phyloP scores from a whole-genome alignment of 331 rosid species.

The Prunus yedoensis region DNA sequence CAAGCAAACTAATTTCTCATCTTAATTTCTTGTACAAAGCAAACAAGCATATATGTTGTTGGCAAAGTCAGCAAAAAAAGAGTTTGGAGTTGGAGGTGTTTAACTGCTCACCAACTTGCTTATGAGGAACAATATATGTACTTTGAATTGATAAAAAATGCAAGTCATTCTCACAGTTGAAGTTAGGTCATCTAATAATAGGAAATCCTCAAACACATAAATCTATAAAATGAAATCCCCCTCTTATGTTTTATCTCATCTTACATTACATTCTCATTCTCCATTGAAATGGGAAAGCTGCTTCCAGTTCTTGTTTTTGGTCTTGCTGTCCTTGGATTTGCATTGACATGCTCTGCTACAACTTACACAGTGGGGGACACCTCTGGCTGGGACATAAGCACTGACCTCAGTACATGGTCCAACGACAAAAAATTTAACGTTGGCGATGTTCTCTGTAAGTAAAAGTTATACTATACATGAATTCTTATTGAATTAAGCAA shows the following conservation, averaged over 20 bases:
- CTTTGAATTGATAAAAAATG: not conserved
- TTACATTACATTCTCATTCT: not conserved
- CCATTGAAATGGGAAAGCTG: constrained; percentile 20
- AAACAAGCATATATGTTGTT: not conserved
- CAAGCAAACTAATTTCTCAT: not conserved
- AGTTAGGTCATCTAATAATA: constrained; percentile 44
- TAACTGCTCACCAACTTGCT: constrained; percentile 31
- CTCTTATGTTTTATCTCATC: not conserved
- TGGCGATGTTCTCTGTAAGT: constrained; percentile 73
- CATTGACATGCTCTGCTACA: constrained; percentile 43
- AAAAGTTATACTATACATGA: not conserved
- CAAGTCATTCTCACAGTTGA: constrained; percentile 21
- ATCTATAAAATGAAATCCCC: not conserved
- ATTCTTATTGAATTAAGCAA: not conserved
- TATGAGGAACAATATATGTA: not conserved
- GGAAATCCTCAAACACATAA: not conserved
- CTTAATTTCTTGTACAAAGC: constrained; percentile 4
- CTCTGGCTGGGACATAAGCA: constrained; percentile 93
- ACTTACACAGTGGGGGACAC: constrained; percentile 64
- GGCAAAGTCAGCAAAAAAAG: not conserved
- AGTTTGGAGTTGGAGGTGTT: constrained; percentile 31
- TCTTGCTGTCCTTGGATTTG: constrained; percentile 28
- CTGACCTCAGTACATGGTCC: constrained; percentile 63
- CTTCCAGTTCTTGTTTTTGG: constrained; percentile 5
- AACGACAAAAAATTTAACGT: constrained; percentile 49